These are phyloP conservation scores for Emericellopsis atlantica DNA, from an alignment of 2,329 filamentous ascomycete species.

Conservation along the genomic window DNA sequence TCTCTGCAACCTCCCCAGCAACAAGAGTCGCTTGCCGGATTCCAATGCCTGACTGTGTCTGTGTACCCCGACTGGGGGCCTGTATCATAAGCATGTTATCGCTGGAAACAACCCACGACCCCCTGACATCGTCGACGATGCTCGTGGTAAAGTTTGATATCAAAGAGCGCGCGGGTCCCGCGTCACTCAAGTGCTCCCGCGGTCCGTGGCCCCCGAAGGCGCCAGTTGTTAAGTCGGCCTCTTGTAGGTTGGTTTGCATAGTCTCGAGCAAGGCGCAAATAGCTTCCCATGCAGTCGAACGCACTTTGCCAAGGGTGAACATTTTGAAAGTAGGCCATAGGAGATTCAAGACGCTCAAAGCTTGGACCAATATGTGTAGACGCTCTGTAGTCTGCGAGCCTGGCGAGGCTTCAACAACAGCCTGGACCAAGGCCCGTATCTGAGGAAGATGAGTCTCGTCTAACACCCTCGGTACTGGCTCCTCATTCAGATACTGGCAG, in stretches of 20 bases:
- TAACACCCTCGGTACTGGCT: slow-evolving; percentile 23
- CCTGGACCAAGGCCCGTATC: slow-evolving; percentile 16
- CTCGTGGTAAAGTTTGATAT: slow-evolving; percentile 22
- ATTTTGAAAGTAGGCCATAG: slow-evolving; percentile 1
- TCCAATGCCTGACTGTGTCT: slow-evolving; percentile 4
- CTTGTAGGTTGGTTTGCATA: not conserved
- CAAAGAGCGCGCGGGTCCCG: slow-evolving; percentile 6
- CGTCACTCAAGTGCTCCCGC: too few species aligned
- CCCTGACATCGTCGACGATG: slow-evolving; percentile 29
- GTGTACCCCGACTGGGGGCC: slow-evolving; percentile 21
- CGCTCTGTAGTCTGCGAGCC: slow-evolving; percentile 9
- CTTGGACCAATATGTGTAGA: slow-evolving; percentile 11
- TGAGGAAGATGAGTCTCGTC: slow-evolving; percentile 17
- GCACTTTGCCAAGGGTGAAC: too few species aligned
- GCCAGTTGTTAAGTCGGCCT: slow-evolving; percentile 2
- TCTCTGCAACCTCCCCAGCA: too few species aligned
- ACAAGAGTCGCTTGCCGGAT: too few species aligned
- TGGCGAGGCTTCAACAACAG: slow-evolving; percentile 7
- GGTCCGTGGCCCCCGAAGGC: not conserved
- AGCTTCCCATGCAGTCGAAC: too few species aligned
- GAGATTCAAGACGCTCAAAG: slow-evolving; percentile 1
- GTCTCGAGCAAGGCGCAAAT: too few species aligned
- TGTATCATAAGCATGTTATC: slow-evolving; percentile 21
- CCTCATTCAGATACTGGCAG: slow-evolving; percentile 17
- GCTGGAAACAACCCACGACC: slow-evolving; percentile 26